Conservation (phyloP, 192 early-diverging fungal species). For the Podila minutissima region DNA sequence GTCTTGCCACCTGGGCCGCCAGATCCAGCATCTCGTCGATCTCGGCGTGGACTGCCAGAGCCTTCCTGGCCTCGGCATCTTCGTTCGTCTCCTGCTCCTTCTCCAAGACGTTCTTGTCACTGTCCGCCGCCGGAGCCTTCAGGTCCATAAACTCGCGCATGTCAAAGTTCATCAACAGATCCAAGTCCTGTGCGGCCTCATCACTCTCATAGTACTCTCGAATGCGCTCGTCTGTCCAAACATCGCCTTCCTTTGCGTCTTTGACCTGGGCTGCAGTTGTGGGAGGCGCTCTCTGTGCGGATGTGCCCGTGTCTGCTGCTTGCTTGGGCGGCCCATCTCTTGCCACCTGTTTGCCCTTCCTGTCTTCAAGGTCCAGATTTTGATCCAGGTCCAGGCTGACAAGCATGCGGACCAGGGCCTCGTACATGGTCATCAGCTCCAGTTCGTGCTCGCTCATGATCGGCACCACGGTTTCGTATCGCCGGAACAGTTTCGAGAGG, state of each 20-base stretch:
- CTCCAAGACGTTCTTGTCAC: neutral
- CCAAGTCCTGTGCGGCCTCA: neutral
- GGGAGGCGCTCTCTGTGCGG: neutral
- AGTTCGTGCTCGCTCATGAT: slow-evolving; percentile 13
- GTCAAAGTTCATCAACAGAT: neutral
- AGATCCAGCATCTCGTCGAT: neutral
- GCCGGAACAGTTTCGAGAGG: slow-evolving; percentile 29
- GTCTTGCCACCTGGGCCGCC: neutral
- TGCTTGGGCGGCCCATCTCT: neutral
- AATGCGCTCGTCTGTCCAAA: neutral
- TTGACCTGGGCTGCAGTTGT: neutral
- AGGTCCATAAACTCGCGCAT: neutral
- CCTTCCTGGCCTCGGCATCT: neutral
- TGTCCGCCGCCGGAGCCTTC: no score
- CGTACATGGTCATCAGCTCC: slow-evolving; percentile 24
- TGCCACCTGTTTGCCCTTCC: neutral
- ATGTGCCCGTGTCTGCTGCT: no score
- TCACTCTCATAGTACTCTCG: neutral
- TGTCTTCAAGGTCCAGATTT: neutral
- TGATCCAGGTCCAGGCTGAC: slow-evolving; percentile 20
- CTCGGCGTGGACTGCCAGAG: neutral
- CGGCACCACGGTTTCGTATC: slow-evolving; percentile 36
- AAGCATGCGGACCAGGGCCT: slow-evolving; percentile 11
- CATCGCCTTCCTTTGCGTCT: neutral
- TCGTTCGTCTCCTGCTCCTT: neutral